A percentile compares a stretch with the other conserved stretches of the same genome.
Conservation (phyloP, 306 rosid genomes). For the Luffa aegyptiaca region DNA sequence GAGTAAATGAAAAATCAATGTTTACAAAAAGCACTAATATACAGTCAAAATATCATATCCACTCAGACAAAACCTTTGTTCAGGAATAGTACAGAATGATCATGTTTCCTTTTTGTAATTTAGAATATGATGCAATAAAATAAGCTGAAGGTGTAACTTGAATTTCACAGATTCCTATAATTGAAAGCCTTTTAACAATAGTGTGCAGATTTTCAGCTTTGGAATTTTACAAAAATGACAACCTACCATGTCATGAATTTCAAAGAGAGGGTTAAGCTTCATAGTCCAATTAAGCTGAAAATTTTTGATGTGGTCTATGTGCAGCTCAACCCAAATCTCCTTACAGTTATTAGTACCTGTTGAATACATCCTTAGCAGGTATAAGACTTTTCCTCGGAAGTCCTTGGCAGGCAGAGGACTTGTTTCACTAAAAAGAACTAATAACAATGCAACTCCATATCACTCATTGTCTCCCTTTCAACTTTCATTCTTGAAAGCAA, state of each 20-base stretch:
- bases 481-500: neutral
- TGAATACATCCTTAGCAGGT: neutral
- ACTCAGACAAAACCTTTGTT: neutral
- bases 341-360: neutral
- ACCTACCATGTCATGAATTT: neutral
- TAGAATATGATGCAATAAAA: neutral
- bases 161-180: neutral
- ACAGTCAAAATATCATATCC: neutral
- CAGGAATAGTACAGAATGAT: neutral
- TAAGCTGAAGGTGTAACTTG: neutral
- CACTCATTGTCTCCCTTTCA: neutral
- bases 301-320: neutral
- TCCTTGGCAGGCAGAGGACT: neutral
- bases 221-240: neutral
- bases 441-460: neutral
- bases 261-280: neutral
- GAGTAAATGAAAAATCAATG: neutral
- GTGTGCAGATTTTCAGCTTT: neutral
- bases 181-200: neutral
- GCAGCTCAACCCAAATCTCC: neutral
- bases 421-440: neutral
- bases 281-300: neutral
- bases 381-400: neutral
- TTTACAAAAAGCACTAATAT: neutral
- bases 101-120: neutral